phyloP scores from a whole-genome alignment of 2,329 filamentous ascomycete genomes.

The Colletotrichum echinochloae region DNA sequence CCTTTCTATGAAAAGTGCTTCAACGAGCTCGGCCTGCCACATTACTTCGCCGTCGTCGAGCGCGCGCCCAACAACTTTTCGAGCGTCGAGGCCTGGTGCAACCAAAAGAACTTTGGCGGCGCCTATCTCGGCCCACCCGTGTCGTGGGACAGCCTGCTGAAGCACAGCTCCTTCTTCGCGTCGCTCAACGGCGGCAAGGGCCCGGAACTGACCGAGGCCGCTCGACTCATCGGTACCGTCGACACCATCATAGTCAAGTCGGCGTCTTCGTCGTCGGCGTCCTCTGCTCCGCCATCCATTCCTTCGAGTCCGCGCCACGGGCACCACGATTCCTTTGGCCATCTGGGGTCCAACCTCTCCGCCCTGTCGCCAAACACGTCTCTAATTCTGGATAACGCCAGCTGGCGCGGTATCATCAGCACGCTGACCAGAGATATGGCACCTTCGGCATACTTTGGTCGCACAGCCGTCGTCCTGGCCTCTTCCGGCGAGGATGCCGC shows the following conservation, averaged over 20 bases:
- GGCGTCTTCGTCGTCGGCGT: constrained; percentile 55
- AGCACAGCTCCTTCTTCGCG: constrained; percentile 64
- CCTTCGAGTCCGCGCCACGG: constrained; percentile 61
- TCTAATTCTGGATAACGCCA: constrained; percentile 83
- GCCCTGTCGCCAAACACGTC: constrained; percentile 60
- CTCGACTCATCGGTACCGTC: constrained; percentile 81
- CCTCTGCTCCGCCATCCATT: constrained; percentile 60
- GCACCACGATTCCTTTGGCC: constrained; percentile 44
- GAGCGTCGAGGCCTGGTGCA: constrained; percentile 78
- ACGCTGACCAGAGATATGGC: constrained; percentile 85
- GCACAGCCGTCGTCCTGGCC: constrained; percentile 81
- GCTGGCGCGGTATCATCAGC: constrained; percentile 87
- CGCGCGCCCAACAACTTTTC: constrained; percentile 72
- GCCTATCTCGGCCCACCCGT: constrained; percentile 84
- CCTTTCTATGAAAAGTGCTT: constrained; percentile 90
- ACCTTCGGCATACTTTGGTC: constrained; percentile 81
- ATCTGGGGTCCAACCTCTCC: constrained; percentile 39
- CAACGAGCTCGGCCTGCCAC: constrained; percentile 86
- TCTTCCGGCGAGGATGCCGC: constrained; percentile 81
- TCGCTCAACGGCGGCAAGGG: constrained; percentile 63
- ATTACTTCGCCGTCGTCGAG: constrained; percentile 82
- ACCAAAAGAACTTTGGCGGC: constrained; percentile 82
- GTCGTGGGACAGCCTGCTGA: constrained; percentile 69
- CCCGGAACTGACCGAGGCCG: constrained; percentile 78
- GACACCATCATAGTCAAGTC: constrained; percentile 81